phyloP scores from a whole-genome alignment of 2,329 filamentous ascomycete species.

The Davidsoniella virescens region DNA sequence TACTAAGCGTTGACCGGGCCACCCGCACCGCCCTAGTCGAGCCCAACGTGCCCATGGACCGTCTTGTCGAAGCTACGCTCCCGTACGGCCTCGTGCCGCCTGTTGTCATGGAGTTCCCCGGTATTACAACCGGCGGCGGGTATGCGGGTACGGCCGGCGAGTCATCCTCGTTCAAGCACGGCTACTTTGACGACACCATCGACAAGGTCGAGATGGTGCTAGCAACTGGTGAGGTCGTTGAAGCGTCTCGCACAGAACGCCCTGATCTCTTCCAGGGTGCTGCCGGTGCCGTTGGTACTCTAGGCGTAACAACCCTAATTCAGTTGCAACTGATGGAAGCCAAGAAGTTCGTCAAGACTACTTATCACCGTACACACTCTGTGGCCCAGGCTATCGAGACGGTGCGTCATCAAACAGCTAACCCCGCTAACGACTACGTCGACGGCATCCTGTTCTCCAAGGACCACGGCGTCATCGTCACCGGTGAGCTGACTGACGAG shows the following conservation, averaged over 20 bases:
- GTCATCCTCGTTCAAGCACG: slow-evolving; percentile 52
- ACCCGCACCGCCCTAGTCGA: slow-evolving; percentile 49
- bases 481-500: slow-evolving; percentile 43
- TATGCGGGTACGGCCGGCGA: slow-evolving; percentile 58
- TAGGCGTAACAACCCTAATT: slow-evolving; percentile 51
- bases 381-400: slow-evolving; percentile 30
- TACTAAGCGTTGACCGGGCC: slow-evolving; percentile 43
- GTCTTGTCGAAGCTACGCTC: slow-evolving; percentile 48
- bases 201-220: slow-evolving; percentile 52
- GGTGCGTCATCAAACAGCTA: slow-evolving; percentile 30
- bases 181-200: slow-evolving; percentile 54
- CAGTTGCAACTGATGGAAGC: slow-evolving; percentile 48
- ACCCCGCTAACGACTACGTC: slow-evolving; percentile 45
- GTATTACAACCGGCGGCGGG: slow-evolving; percentile 57
- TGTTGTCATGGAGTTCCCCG: slow-evolving; percentile 62
- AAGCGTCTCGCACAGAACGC: slow-evolving; percentile 26
- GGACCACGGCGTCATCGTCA: slow-evolving; percentile 48
- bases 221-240: slow-evolving; percentile 46
- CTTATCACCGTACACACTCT: slow-evolving; percentile 39
- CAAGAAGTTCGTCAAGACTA: slow-evolving; percentile 42
- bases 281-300: slow-evolving; percentile 49
- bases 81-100: slow-evolving; percentile 50
- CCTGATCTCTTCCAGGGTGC: slow-evolving; percentile 48
- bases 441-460: slow-evolving; percentile 54
- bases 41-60: slow-evolving; percentile 62